Percentiles rank a stretch among this genome's conserved stretches.
Conservation (phyloP, 2,329 filamentous ascomycete species). For the Cladophialophora yegresii region DNA sequence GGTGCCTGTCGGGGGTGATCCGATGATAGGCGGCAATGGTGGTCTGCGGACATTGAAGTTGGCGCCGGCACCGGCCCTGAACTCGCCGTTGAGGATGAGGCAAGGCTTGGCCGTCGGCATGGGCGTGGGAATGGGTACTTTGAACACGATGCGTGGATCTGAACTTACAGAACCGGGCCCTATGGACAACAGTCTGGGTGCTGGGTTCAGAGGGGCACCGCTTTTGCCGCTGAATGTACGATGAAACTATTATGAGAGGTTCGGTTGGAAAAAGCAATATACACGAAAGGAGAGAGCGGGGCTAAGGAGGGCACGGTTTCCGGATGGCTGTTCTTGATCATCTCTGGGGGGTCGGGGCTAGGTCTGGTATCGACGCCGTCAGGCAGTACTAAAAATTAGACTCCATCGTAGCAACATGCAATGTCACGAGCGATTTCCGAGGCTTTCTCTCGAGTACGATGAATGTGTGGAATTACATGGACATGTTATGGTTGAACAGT, state of each 20-base stretch:
- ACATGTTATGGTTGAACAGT: too few relatives aligned
- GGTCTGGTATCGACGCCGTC: background rate
- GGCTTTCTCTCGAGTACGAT: background rate
- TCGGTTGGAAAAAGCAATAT: background rate
- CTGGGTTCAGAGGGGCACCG: background rate
- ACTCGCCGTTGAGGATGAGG: background rate
- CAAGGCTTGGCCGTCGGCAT: background rate
- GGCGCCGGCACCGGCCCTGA: background rate
- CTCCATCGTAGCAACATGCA: background rate
- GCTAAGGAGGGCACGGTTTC: background rate
- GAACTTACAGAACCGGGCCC: background rate
- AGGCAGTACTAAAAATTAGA: background rate
- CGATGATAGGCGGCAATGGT: background rate
- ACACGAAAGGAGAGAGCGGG: background rate
- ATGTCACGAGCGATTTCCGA: background rate
- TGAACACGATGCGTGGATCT: background rate
- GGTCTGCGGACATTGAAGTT: constrained; percentile 9
- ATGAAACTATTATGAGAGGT: background rate
- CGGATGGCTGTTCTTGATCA: background rate
- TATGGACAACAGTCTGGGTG: background rate
- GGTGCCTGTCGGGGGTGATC: too few relatives aligned
- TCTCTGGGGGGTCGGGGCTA: too few relatives aligned
- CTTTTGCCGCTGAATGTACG: constrained; percentile 10
- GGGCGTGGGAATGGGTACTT: background rate
- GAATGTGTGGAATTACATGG: too few relatives aligned